A percentile compares a stretch with the other conserved stretches of the same genome.
phyloP scores from a whole-genome alignment of 2,329 filamentous ascomycete species.

The Aspergillus clavatus region DNA sequence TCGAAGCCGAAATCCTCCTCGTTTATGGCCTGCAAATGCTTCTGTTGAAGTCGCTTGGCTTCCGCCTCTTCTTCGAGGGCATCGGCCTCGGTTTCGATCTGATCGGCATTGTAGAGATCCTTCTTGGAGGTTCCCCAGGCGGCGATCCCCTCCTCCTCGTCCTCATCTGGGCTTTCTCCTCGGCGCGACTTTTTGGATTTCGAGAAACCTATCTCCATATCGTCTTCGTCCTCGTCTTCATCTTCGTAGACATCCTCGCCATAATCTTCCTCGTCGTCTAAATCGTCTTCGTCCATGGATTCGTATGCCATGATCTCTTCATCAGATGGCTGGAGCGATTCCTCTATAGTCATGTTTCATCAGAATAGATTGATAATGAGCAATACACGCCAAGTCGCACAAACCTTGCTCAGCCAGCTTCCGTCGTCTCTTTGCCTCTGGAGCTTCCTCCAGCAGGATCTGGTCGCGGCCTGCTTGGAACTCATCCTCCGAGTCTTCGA shows the following conservation, averaged over 20 bases:
- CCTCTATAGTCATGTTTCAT: conserved; percentile 40
- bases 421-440: conserved; percentile 69
- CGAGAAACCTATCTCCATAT: conserved; percentile 16
- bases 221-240: conserved; percentile 32
- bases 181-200: conserved; percentile 17
- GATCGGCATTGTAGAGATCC: conserved; percentile 90
- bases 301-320: conserved; percentile 58
- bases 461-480: conserved; percentile 84
- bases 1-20: conserved; percentile 94
- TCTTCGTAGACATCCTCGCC: conserved; percentile 45
- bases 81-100: conserved; percentile 63
- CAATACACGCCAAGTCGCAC: conserved; percentile 3
- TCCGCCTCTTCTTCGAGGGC: conserved; percentile 90
- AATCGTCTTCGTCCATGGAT: conserved; percentile 45
- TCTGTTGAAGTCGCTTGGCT: conserved; percentile 80
- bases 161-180: conserved; percentile 19
- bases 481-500: conserved; percentile 91
- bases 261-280: conserved; percentile 33
- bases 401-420: conserved; percentile 63
- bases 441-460: conserved; percentile 77
- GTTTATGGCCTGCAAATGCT: conserved; percentile 81
- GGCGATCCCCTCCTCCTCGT: conserved; percentile 52
- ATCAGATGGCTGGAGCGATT: conserved; percentile 54
- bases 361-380: conserved; percentile 6
- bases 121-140: conserved; percentile 85